Percentiles rank a stretch among this genome's conserved stretches.
These are phyloP conservation scores for Xylaria sp. DNA, from an alignment of 2,329 filamentous ascomycete species.

Conservation along the genomic window DNA sequence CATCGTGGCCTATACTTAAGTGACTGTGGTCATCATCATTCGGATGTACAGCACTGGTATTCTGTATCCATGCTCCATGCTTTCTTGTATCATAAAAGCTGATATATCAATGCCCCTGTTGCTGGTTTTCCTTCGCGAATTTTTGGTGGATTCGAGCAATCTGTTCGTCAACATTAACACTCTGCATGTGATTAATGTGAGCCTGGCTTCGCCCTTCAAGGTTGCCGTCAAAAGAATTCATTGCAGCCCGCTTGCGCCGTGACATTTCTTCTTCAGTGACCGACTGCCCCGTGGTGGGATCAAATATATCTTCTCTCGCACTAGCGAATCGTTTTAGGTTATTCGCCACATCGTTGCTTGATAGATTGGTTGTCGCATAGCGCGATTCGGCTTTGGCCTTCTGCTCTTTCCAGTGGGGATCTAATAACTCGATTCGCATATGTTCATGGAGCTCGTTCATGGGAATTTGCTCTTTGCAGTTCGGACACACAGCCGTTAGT, in stretches of 20 bases:
- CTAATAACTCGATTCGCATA: slow-evolving; percentile 92
- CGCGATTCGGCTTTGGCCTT: slow-evolving; percentile 88
- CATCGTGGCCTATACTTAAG: slow-evolving; percentile 9
- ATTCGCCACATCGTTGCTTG: slow-evolving; percentile 86
- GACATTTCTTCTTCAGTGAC: slow-evolving; percentile 78
- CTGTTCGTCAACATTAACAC: slow-evolving; percentile 85
- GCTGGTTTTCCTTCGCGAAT: slow-evolving; percentile 56
- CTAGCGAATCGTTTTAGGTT: slow-evolving; percentile 95
- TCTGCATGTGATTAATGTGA: slow-evolving; percentile 68
- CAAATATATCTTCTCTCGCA: slow-evolving; percentile 88
- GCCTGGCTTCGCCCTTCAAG: slow-evolving; percentile 66
- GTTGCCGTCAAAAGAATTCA: slow-evolving; percentile 72
- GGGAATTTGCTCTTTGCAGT: slow-evolving; percentile 91
- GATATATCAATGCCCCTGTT: slow-evolving; percentile 26
- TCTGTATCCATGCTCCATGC: background rate
- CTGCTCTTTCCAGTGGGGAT: slow-evolving; percentile 96
- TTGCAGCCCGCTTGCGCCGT: slow-evolving; percentile 79
- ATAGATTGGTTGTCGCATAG: slow-evolving; percentile 85
- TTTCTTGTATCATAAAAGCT: background rate
- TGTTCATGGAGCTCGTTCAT: slow-evolving; percentile 89
- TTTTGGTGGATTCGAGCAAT: slow-evolving; percentile 72
- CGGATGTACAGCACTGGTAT: background rate
- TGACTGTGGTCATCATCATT: background rate
- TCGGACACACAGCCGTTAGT: slow-evolving; percentile 83
- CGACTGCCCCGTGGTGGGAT: slow-evolving; percentile 73